These are phyloP conservation scores for Fusarium multiceps DNA, from an alignment of 2,329 filamentous ascomycete genomes.

Conservation along the genomic window DNA sequence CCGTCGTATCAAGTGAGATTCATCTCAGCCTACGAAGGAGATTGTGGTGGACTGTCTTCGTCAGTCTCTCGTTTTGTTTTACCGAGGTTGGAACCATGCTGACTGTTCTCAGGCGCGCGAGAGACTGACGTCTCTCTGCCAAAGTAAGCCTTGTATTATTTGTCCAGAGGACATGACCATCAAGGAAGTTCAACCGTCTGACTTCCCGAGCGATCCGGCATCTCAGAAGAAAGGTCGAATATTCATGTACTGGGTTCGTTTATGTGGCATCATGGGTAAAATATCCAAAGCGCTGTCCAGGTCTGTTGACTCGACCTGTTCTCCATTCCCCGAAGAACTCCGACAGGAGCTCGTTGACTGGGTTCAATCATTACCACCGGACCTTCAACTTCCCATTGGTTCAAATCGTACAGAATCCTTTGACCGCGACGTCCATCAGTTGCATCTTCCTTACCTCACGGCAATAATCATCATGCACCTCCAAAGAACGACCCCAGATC, in stretches of 20 bases:
- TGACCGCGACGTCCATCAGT: constrained; percentile 55
- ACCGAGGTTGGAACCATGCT: neutral
- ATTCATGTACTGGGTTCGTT: constrained; percentile 56
- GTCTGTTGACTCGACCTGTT: constrained; percentile 10
- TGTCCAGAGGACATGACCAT: constrained; percentile 56
- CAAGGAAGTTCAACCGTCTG: constrained; percentile 50
- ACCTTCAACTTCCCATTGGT: constrained; percentile 31
- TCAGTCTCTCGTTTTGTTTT: neutral
- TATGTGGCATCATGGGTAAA: constrained; percentile 55
- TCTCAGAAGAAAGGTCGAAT: constrained; percentile 52
- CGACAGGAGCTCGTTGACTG: constrained; percentile 35
- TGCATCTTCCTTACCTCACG: constrained; percentile 56
- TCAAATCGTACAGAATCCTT: constrained; percentile 46
- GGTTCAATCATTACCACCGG: constrained; percentile 26
- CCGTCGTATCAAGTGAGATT: neutral
- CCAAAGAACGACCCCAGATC: constrained; percentile 49
- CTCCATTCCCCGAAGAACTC: constrained; percentile 24
- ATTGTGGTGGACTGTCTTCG: constrained; percentile 40
- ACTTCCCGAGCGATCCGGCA: constrained; percentile 51
- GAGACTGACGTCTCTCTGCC: constrained; percentile 54
- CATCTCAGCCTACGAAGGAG: constrained; percentile 28
- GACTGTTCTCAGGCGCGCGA: constrained; percentile 28
- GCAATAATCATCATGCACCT: constrained; percentile 56
- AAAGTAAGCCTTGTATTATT: constrained; percentile 57
- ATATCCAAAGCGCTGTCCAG: constrained; percentile 52